These are phyloP conservation scores for Dendrobium officinale DNA, from an alignment of 106 monocot genomes.

Conservation along the genomic window DNA sequence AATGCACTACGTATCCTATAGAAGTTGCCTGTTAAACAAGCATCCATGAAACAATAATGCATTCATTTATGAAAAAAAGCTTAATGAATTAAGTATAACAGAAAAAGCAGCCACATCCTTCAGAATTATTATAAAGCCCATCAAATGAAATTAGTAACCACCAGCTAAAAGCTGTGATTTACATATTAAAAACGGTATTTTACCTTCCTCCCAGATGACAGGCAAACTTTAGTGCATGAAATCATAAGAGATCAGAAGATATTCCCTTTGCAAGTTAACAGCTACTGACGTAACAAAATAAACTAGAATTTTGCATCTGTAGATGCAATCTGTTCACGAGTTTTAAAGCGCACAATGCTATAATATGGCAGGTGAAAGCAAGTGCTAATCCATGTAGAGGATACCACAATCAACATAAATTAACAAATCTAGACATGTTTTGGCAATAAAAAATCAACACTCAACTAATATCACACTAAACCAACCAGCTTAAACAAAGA, in stretches of 20 bases:
- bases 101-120: not conserved
- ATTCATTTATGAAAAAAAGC: not conserved
- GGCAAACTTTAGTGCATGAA: no score
- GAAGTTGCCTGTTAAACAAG: constrained; percentile 20
- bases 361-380: not conserved
- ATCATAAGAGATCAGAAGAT: not conserved
- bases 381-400: not conserved
- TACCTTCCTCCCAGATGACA: no score
- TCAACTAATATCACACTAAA: not conserved
- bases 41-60: not conserved
- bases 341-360: not conserved
- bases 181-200: not conserved
- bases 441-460: not conserved
- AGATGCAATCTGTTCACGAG: not conserved
- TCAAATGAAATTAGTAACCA: not conserved
- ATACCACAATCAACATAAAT: not conserved
- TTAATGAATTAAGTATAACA: not conserved
- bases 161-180: not conserved
- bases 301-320: no score
- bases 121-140: not conserved
- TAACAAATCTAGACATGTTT: not conserved
- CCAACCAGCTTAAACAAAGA: not conserved
- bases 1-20: constrained; percentile 73
- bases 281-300: no score
- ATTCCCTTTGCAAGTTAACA: not conserved